Conservation (phyloP, 805 yeast species). For the Candida maltosa region DNA sequence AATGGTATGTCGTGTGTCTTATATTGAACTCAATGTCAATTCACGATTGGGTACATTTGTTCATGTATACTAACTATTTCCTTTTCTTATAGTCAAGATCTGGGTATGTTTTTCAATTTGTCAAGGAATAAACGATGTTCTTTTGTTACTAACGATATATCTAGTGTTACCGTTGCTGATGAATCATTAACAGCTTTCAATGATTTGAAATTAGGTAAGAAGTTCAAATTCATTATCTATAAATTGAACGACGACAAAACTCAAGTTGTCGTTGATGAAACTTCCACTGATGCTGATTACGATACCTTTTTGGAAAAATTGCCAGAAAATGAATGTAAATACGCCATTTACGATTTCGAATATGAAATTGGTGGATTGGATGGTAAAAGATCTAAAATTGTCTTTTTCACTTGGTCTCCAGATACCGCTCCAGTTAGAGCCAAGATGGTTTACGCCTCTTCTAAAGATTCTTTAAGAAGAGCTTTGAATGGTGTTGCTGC, state of each 20-base stretch:
- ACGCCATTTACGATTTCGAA: conserved; percentile 96
- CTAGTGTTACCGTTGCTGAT: conserved; percentile 53
- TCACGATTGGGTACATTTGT: neutral
- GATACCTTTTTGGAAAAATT: conserved; percentile 83
- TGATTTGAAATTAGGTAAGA: conserved; percentile 92
- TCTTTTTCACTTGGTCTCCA: conserved; percentile 89
- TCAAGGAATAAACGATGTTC: too few species aligned
- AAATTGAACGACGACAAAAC: conserved; percentile 83
- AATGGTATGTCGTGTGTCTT: too few species aligned
- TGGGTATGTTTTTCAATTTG: conserved; percentile 29
- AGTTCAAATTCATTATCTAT: conserved; percentile 78
- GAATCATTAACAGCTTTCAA: conserved; percentile 93
- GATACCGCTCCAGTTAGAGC: conserved; percentile 93
- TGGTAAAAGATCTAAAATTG: conserved; percentile 84
- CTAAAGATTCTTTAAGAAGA: conserved; percentile 96
- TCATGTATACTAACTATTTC: conserved; percentile 6
- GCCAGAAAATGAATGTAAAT: conserved; percentile 94
- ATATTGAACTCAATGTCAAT: too few species aligned
- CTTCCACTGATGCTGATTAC: conserved; percentile 72
- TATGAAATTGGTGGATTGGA: conserved; percentile 86
- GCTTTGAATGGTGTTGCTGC: conserved; percentile 92
- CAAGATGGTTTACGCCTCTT: conserved; percentile 98
- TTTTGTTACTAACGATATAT: conserved; percentile 7
- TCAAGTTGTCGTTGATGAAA: conserved; percentile 83
- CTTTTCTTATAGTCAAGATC: conserved; percentile 21